These are phyloP conservation scores for Clitocybe nebularis DNA, from an alignment of 1,284 basidiomycete genomes.

Conservation along the genomic window DNA sequence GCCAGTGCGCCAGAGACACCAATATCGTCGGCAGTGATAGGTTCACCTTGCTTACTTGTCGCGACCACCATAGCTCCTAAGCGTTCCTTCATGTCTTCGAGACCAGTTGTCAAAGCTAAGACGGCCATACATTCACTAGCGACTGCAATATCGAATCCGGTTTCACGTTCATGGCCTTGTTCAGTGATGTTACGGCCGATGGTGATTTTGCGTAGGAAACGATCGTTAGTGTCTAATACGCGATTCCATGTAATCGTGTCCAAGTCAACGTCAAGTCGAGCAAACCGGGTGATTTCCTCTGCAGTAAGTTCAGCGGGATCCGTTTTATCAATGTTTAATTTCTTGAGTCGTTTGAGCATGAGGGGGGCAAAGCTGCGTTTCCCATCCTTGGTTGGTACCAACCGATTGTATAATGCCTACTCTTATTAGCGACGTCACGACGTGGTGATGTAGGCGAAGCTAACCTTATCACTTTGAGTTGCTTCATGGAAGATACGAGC, in stretches of 20 bases:
- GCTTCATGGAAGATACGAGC: conserved; percentile 98
- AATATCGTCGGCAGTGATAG: conserved; percentile 95
- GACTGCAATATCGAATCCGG: conserved; percentile 96
- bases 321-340: conserved; percentile 95
- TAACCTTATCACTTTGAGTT: conserved; percentile 89
- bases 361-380: conserved; percentile 93
- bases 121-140: conserved; percentile 99
- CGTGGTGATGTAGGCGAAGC: background rate
- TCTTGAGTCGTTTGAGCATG: conserved; percentile 94
- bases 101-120: conserved; percentile 83
- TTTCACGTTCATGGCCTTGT: conserved; percentile 83
- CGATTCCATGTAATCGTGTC: conserved; percentile 98
- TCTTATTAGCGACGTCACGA: background rate
- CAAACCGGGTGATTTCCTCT: conserved; percentile 89
- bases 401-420: conserved; percentile 83
- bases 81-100: conserved; percentile 89
- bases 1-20: conserved; percentile 95
- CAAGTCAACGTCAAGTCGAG: conserved; percentile 89
- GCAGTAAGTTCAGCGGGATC: conserved; percentile 90
- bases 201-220: conserved; percentile 93
- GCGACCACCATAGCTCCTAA: conserved; percentile 97
- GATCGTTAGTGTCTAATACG: conserved; percentile 95
- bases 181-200: conserved; percentile 90
- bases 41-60: conserved; percentile 87
- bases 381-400: conserved; percentile 93